Evolutionary conservation across 352 stramenopile genomes (phyloP), one percentile per base, ranked within the genome.

Genomic region (Globisporangium abappressorium): DNA sequence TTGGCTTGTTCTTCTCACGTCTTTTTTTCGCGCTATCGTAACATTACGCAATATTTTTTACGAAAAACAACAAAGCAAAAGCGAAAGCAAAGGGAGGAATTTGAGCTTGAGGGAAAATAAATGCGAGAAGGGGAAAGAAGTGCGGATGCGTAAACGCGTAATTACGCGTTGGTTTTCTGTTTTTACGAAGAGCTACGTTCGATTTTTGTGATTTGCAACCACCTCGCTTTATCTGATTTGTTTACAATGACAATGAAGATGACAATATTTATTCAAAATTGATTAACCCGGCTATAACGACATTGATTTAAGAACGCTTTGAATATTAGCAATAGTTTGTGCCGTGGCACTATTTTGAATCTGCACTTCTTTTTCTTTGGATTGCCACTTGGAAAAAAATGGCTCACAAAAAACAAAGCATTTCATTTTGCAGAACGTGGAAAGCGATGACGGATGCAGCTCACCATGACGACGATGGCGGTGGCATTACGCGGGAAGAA

Each of bases 1-100:
- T 28, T 62, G 9, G 24, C 57, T 54, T 56, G 41, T 65, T 57
- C 60, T 65, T 65, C 60, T 57, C 60, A 34, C 60, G 43, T 57
- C 43, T 56, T 56, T 57, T 57, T 65, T 65, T 64, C 55, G 59
- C 43, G 46, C 15, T 54, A 38, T 57, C 60, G 30, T 34, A 64
- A 26, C 57, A 61, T 46, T 34, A 61, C 28, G 55, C 55, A 46
- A 36, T 51, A 51, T 3, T 61, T 61, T 59, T 60, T 60, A 43
- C 55, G 22, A 43, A 61, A 46, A 61, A 28, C 20, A 41, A 49
- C 5, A 5, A n/a, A 49, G 33, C 33, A 47, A 47, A 49, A 46
- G 12, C 38, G 38, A 46, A 46, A 46, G 14, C 14, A 20, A 49
- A 49, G 41, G 41, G 41, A 49, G 41, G 4, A 7, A 38, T 38